A percentile compares a stretch with the other conserved stretches of the same genome.
phyloP scores from a whole-genome alignment of 2,329 filamentous ascomycete genomes.

The Phialemoniopsis sp. region DNA sequence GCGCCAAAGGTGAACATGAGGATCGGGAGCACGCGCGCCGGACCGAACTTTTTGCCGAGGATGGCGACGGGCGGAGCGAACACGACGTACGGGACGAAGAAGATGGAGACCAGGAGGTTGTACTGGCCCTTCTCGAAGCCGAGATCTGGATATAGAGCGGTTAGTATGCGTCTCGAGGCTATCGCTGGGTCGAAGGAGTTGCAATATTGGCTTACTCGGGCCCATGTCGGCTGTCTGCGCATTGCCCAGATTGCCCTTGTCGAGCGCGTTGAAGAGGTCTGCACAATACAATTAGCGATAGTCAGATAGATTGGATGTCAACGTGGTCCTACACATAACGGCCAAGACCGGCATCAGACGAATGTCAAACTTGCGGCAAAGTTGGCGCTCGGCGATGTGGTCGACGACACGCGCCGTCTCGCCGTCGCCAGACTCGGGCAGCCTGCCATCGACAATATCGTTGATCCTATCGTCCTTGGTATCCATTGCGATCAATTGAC shows the following conservation, averaged over 20 bases:
- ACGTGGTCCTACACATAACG: constrained; percentile 18
- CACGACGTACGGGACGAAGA: constrained; percentile 70
- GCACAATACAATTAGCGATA: no score
- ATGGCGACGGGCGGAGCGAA: constrained; percentile 63
- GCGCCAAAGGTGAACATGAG: constrained; percentile 66
- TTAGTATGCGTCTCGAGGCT: no score
- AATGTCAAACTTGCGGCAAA: constrained; percentile 30
- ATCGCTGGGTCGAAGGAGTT: no score
- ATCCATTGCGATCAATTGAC: no score
- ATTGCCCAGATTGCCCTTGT: constrained; percentile 40
- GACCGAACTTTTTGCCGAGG: constrained; percentile 64
- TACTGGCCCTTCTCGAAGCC: constrained; percentile 60
- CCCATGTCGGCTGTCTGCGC: constrained; percentile 49
- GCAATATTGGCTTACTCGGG: no score
- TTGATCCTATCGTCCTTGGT: no score
- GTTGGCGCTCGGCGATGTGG: constrained; percentile 4
- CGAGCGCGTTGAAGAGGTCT: constrained; percentile 10
- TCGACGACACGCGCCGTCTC: constrained; percentile 4
- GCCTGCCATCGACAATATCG: no score
- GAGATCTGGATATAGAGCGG: constrained; percentile 42
- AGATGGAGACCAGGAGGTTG: constrained; percentile 65
- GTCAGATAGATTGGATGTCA: neutral
- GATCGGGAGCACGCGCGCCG: constrained; percentile 55
- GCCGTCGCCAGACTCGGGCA: no score
- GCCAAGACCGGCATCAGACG: constrained; percentile 36